These are phyloP conservation scores for Ocimum tenuiflorum DNA, from an alignment of 257 asterid genomes.

Conservation along the genomic window DNA sequence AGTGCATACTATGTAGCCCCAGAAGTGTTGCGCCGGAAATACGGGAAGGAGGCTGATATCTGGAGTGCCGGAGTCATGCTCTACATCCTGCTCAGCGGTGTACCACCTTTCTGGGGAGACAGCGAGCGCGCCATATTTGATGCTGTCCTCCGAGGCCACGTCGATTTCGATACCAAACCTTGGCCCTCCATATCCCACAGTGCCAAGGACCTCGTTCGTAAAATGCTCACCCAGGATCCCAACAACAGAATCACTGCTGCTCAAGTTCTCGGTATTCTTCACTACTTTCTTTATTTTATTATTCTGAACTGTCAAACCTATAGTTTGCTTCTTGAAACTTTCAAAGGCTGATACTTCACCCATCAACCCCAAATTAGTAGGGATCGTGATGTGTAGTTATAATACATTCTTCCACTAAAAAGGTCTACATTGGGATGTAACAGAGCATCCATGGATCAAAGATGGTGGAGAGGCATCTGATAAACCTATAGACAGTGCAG, in stretches of 20 bases:
- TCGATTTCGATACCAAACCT: conserved; percentile 63
- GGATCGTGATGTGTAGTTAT: too few species aligned
- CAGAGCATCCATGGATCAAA: conserved; percentile 85
- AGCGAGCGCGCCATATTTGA: conserved; percentile 68
- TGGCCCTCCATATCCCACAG: conserved; percentile 67
- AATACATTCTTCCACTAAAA: too few species aligned
- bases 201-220: conserved; percentile 71
- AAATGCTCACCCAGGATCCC: conserved; percentile 62
- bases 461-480: conserved; percentile 86
- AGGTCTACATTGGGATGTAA: too few species aligned
- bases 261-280: conserved; percentile 63
- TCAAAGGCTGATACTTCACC: too few species aligned
- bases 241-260: conserved; percentile 64
- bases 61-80: conserved; percentile 93
- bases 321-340: too few species aligned
- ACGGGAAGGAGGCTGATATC: conserved; percentile 70
- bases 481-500: conserved; percentile 78
- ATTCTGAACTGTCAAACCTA: too few species aligned
- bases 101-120: conserved; percentile 88
- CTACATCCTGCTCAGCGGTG: conserved; percentile 76
- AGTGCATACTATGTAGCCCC: conserved; percentile 92
- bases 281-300: not conserved
- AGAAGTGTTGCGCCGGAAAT: conserved; percentile 60
- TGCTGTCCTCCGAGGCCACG: conserved; percentile 46
- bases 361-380: too few species aligned